Conservation (phyloP, 1,284 basidiomycete species). For the Apiotrichum brassicae region DNA sequence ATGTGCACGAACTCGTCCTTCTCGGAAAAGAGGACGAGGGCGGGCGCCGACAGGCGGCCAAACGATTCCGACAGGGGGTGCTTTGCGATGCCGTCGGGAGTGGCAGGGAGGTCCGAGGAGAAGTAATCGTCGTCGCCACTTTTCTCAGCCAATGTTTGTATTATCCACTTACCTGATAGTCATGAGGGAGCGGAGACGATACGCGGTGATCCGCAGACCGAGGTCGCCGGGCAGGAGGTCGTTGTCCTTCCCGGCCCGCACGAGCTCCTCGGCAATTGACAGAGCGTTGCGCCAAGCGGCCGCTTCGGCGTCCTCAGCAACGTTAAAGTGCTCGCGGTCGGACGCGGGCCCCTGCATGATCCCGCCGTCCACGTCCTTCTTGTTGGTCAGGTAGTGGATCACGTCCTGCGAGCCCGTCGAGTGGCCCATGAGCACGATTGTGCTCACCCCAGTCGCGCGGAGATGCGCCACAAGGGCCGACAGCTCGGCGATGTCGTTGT, state of each 20-base stretch:
- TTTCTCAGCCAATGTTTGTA: background rate
- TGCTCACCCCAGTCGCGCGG: constrained; percentile 3
- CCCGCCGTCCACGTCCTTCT: constrained; percentile 30
- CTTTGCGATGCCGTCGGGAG: constrained; percentile 16
- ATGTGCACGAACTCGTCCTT: constrained; percentile 36
- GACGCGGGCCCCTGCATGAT: constrained; percentile 48
- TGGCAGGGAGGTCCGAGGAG: constrained; percentile 37
- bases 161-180: constrained; percentile 5
- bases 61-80: constrained; percentile 42
- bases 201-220: constrained; percentile 32
- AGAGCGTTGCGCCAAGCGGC: constrained; percentile 18
- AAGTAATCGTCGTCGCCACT: constrained; percentile 49
- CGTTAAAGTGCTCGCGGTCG: constrained; percentile 37
- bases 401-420: constrained; percentile 47
- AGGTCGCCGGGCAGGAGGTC: constrained; percentile 25
- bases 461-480: constrained; percentile 35
- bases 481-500: constrained; percentile 38
- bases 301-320: constrained; percentile 5
- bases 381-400: constrained; percentile 36
- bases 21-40: constrained; percentile 36
- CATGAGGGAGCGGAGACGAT: constrained; percentile 34
- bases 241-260: constrained; percentile 29
- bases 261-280: constrained; percentile 23
- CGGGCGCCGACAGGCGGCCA: constrained; percentile 32
- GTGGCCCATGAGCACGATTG: constrained; percentile 44